These are phyloP conservation scores for Hemisphaericaspora xylofermentans DNA, from an alignment of 1,139 yeast genomes.

Conservation along the genomic window DNA sequence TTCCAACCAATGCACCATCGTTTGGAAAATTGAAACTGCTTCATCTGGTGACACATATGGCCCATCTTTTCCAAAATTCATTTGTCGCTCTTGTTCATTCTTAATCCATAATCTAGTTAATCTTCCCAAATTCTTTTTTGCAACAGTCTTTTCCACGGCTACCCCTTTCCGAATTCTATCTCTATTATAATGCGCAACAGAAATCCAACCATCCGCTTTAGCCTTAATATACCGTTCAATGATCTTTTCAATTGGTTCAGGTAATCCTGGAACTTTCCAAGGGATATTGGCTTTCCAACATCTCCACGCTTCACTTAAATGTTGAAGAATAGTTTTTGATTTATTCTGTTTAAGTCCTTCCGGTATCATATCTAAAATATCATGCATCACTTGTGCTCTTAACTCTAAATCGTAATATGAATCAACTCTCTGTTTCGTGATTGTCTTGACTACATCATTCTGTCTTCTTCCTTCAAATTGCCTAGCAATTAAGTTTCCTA, in stretches of 20 bases:
- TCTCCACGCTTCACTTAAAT: slow-evolving; percentile 97
- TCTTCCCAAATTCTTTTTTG: slow-evolving; percentile 88
- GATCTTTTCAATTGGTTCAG: slow-evolving; percentile 82
- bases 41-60: slow-evolving; percentile 85
- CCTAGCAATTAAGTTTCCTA: slow-evolving; percentile 85
- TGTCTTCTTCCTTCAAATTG: slow-evolving; percentile 96
- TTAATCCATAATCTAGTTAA: slow-evolving; percentile 90
- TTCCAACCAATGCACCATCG: slow-evolving; percentile 94
- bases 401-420: slow-evolving; percentile 92
- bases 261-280: slow-evolving; percentile 97
- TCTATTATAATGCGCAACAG: slow-evolving; percentile 89
- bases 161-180: slow-evolving; percentile 86
- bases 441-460: slow-evolving; percentile 88
- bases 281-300: slow-evolving; percentile 99
- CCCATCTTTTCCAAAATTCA: slow-evolving; percentile 77
- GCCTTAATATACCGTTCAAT: slow-evolving; percentile 89
- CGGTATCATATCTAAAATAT: slow-evolving; percentile 94
- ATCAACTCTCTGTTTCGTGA: slow-evolving; percentile 93
- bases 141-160: slow-evolving; percentile 90
- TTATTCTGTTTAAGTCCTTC: slow-evolving; percentile 88
- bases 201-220: slow-evolving; percentile 95
- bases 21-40: slow-evolving; percentile 82
- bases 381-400: slow-evolving; percentile 93
- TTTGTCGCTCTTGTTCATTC: slow-evolving; percentile 88
- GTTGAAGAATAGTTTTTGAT: slow-evolving; percentile 86